These are phyloP conservation scores for Aphanomyces astaci DNA, from an alignment of 352 stramenopile genomes.

Conservation along the genomic window DNA sequence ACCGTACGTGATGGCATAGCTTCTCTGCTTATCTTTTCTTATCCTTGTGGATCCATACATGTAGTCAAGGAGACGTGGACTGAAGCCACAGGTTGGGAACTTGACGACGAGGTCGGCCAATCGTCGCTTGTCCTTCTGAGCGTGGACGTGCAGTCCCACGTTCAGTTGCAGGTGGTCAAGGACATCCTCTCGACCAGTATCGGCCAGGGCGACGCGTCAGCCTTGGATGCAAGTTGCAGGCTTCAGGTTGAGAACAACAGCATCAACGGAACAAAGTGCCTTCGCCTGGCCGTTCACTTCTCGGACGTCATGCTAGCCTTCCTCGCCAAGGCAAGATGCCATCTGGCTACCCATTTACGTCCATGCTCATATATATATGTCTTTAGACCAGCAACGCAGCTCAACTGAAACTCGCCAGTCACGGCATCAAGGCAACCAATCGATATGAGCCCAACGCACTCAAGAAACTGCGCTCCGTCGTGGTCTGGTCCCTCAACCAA, in stretches of 20 bases:
- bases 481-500: slow-evolving; percentile 3
- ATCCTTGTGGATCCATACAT: too few relatives aligned
- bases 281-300: slow-evolving; percentile 1
- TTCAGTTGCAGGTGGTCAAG: background rate
- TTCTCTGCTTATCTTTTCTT: background rate
- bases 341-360: too few relatives aligned
- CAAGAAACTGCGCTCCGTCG: background rate
- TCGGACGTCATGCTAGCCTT: background rate
- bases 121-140: background rate
- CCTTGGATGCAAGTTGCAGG: background rate
- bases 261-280: background rate
- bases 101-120: background rate
- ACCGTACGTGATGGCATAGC: background rate
- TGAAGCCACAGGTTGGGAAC: background rate
- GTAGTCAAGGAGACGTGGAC: slow-evolving; percentile 2
- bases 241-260: background rate
- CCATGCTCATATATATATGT: background rate
- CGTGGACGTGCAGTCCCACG: background rate
- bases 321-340: slow-evolving; percentile 4
- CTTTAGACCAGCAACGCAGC: background rate
- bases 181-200: background rate
- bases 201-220: background rate
- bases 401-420: slow-evolving; percentile 1
- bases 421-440: background rate
- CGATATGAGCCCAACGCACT: background rate